phyloP scores from a whole-genome alignment of 768 basidiomycete species.

The Cyclocybe aegerita region DNA sequence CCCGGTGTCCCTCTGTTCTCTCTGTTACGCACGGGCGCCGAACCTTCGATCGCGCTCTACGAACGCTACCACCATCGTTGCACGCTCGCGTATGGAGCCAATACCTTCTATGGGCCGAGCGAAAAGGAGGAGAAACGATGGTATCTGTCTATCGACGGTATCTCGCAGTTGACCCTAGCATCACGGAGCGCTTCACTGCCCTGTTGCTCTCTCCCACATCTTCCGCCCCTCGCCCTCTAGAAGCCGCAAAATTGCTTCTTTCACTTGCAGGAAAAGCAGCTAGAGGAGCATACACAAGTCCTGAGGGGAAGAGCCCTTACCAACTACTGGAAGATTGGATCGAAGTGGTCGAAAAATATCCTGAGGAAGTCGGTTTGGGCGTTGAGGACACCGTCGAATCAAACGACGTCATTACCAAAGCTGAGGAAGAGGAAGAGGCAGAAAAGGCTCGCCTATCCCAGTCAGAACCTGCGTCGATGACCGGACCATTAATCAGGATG shows the following conservation, averaged over 20 bases:
- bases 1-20: conserved; percentile 79
- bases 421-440: conserved; percentile 12
- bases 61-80: conserved; percentile 89
- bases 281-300: conserved; percentile 78
- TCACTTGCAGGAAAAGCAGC: conserved; percentile 82
- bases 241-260: conserved; percentile 90
- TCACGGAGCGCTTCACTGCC: conserved; percentile 77
- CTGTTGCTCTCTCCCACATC: conserved; percentile 64
- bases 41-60: conserved; percentile 92
- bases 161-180: conserved; percentile 73
- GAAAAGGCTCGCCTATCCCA: conserved; percentile 2
- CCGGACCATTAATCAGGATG: conserved; percentile 69
- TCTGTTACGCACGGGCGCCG: conserved; percentile 89
- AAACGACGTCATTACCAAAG: conserved; percentile 44
- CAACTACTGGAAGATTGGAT: conserved; percentile 92
- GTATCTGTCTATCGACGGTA: conserved; percentile 88
- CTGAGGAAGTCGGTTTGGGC: conserved; percentile 91
- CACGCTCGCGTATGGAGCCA: conserved; percentile 91
- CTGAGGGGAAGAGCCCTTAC: conserved; percentile 94
- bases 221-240: conserved; percentile 71
- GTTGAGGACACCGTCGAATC: conserved; percentile 69
- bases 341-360: conserved; percentile 84
- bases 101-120: conserved; percentile 91
- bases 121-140: conserved; percentile 73
- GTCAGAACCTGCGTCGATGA: conserved; percentile 43